Base-by-base conservation (phyloP, 768 basidiomycete genomes). In the Suillus ampliporus region DNA sequence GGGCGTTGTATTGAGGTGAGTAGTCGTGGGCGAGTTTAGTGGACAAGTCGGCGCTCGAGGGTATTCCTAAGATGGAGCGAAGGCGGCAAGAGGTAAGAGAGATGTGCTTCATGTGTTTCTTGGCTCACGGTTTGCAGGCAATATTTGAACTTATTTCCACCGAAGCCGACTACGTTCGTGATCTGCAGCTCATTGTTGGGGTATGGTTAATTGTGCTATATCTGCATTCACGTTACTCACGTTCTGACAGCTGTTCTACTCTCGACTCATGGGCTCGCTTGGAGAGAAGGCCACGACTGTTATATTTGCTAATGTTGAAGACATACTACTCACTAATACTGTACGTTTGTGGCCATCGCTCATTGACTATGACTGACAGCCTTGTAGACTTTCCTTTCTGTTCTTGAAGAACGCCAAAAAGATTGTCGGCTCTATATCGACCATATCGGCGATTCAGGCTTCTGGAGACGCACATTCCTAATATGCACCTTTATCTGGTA, bases 141-240 rank as follows among this genome's bases (percentile, higher is more conserved):
- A 97, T 97, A 57, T 99, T 98, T 68, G 97, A 99, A 77, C 82
- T 99, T 57, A 96, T 99, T 67, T 83, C 84, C 7, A 99, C 97
- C 0, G 97, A 99, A 74, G 84, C 82, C 11, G 86, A 91, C 0
- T 99, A 97, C 69, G 94, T 98, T 48, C 84, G 94, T 26, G 93
- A 96, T 73, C 75, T 98, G 31, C 97, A 99, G 70, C 82, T 97
- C 37, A 88, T 96, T 63, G 94, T 97, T n/a, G 91, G 93, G 84
- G 95, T 92, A 61, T 51, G n/a, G 82, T 56, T 40, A 7, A 34
- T 28, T 15, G 37, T 51, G 6, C 6, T 52, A 40, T 9, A 19
- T 40, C 23, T 53, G 15, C 26, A 40, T 6, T 59, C n/a, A 58
- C 2, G 23, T 51, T 41, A 17, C 46, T 68, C 15, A 69, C 19